A percentile compares a stretch with the other conserved stretches of the same genome.
These are phyloP conservation scores for Wickerhamiella shivajii DNA, from an alignment of 805 yeast species.

Conservation along the genomic window DNA sequence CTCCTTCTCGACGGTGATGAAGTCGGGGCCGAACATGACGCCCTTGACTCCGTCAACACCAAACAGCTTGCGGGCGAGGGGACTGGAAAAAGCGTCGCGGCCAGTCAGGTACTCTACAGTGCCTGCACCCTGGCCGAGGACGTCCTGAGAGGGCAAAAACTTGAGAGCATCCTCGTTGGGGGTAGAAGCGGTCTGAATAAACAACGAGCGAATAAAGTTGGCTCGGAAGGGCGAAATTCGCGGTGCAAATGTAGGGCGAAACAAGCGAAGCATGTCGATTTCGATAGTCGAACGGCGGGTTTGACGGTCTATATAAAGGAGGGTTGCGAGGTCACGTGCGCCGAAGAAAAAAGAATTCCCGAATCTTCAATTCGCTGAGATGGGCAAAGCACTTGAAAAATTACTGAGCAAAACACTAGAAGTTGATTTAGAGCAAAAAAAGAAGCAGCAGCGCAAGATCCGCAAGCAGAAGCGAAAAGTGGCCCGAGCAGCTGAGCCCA, in stretches of 20 bases:
- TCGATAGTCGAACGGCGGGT: too few relatives aligned
- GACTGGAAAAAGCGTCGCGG: slow-evolving; percentile 61
- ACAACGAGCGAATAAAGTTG: slow-evolving; percentile 12
- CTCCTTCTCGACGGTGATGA: slow-evolving; percentile 64
- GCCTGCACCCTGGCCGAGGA: slow-evolving; percentile 43
- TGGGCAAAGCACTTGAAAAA: slow-evolving; percentile 7
- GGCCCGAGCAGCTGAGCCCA: not conserved
- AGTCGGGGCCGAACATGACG: slow-evolving; percentile 69
- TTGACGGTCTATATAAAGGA: too few relatives aligned
- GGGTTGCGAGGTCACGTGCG: too few relatives aligned
- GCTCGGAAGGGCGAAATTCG: too few relatives aligned
- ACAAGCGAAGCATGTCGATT: too few relatives aligned
- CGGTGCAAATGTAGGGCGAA: too few relatives aligned
- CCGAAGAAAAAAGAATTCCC: too few relatives aligned
- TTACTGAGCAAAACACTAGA: slow-evolving; percentile 2
- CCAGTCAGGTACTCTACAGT: slow-evolving; percentile 64
- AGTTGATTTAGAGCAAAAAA: too few relatives aligned
- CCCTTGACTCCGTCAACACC: slow-evolving; percentile 62
- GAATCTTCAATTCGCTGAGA: too few relatives aligned
- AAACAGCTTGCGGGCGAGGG: slow-evolving; percentile 61
- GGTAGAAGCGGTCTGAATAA: slow-evolving; percentile 68
- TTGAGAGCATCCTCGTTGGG: slow-evolving; percentile 80
- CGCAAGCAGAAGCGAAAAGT: not conserved
- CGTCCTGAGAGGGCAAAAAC: slow-evolving; percentile 58
- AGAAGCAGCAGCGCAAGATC: slow-evolving; percentile 3